These are phyloP conservation scores for Neofusicoccum parvum DNA, from an alignment of 2,329 filamentous ascomycete genomes.

Conservation along the genomic window DNA sequence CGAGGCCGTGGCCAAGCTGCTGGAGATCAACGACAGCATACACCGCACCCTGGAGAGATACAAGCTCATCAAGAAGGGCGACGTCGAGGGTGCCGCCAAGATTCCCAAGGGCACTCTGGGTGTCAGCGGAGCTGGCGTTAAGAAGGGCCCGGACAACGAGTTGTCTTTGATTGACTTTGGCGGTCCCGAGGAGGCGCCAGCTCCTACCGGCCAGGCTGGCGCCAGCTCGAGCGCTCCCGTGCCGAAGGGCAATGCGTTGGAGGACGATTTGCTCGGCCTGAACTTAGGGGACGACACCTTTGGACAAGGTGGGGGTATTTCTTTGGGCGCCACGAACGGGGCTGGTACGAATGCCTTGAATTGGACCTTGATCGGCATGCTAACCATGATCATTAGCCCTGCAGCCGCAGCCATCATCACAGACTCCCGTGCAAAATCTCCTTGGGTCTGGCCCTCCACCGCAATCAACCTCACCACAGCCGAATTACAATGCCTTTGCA, in stretches of 20 bases:
- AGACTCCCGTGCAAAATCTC: conserved; percentile 61
- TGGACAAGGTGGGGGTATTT: conserved; percentile 78
- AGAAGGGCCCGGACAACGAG: conserved; percentile 72
- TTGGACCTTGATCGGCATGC: neutral
- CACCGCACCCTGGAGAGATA: conserved; percentile 94
- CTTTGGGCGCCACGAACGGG: conserved; percentile 64
- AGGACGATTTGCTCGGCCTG: conserved; percentile 88
- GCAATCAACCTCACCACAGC: conserved; percentile 49
- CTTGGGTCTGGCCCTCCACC: conserved; percentile 46
- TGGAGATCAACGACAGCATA: conserved; percentile 99
- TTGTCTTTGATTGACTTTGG: conserved; percentile 94
- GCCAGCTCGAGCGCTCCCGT: conserved; percentile 44
- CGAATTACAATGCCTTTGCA: conserved; percentile 61
- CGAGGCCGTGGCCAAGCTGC: conserved; percentile 89
- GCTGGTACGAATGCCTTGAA: conserved; percentile 27
- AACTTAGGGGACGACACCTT: conserved; percentile 70
- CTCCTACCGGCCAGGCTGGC: conserved; percentile 33
- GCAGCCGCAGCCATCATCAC: conserved; percentile 43
- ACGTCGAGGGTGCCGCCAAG: conserved; percentile 78
- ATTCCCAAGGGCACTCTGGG: conserved; percentile 80
- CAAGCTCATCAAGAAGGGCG: conserved; percentile 93
- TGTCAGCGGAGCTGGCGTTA: conserved; percentile 63
- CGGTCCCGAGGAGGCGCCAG: conserved; percentile 60
- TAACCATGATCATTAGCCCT: conserved; percentile 2
- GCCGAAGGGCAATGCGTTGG: conserved; percentile 66